phyloP scores from a whole-genome alignment of 2,329 filamentous ascomycete species.

The Fusarium virguliforme region DNA sequence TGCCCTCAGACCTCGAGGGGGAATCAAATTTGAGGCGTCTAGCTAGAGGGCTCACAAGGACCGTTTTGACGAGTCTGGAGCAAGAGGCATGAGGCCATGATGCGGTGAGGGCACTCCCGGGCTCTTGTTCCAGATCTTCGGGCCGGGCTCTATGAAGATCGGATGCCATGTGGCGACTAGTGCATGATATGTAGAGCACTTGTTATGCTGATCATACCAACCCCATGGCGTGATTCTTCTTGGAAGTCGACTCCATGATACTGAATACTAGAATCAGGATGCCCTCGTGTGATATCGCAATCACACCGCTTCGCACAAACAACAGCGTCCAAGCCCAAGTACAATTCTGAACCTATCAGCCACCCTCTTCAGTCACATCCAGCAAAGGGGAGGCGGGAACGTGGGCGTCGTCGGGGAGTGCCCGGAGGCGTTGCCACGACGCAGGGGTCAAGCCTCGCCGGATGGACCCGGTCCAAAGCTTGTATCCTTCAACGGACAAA shows the following conservation, averaged over 20 bases:
- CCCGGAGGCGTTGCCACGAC: constrained; percentile 35
- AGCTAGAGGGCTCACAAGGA: neutral
- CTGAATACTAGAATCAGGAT: neutral
- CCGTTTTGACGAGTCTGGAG: constrained; percentile 15
- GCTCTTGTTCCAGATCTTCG: neutral
- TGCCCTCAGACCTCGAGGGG: neutral
- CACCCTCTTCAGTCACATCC: neutral
- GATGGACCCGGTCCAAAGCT: constrained; percentile 35
- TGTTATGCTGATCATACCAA: neutral
- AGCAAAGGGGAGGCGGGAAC: neutral
- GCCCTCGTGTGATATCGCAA: neutral
- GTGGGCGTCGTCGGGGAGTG: constrained; percentile 16
- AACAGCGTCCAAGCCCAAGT: constrained; percentile 1
- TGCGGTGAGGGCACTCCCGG: neutral
- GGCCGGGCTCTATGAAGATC: neutral
- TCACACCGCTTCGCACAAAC: neutral
- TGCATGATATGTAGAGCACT: neutral
- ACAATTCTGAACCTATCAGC: neutral
- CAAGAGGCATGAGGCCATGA: neutral
- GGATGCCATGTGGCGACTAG: neutral
- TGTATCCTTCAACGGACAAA: constrained; percentile 21
- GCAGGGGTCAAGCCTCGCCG: constrained; percentile 5
- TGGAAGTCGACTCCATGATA: neutral
- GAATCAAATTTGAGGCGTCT: neutral
- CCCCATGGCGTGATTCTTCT: neutral